These are phyloP conservation scores for Aspergillus ustus DNA, from an alignment of 2,329 filamentous ascomycete genomes.

Conservation along the genomic window DNA sequence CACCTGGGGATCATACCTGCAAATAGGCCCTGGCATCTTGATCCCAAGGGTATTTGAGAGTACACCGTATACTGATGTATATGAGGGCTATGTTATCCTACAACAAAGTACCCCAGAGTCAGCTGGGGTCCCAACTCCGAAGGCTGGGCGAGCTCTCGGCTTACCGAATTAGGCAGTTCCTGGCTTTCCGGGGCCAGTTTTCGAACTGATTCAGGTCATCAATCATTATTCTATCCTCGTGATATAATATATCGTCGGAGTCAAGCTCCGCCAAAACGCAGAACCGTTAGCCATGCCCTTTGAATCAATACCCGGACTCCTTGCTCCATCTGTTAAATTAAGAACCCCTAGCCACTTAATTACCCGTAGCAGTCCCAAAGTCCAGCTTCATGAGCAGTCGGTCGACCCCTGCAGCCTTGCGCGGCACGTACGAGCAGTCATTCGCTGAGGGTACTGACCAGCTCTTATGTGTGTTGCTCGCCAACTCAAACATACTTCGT, in stretches of 20 bases:
- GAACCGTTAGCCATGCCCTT: background rate
- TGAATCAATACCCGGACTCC: constrained; percentile 5
- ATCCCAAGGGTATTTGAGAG: background rate
- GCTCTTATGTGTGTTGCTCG: constrained; percentile 36
- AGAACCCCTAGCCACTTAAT: constrained; percentile 12
- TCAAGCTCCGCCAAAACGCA: constrained; percentile 3
- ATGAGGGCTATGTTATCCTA: background rate
- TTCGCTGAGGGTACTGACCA: constrained; percentile 35
- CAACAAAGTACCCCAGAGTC: background rate
- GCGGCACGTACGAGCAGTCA: constrained; percentile 63
- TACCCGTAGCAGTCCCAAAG: constrained; percentile 44
- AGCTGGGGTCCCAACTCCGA: background rate
- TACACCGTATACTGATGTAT: background rate
- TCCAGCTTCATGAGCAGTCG: constrained; percentile 90
- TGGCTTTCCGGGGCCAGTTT: background rate
- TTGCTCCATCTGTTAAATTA: background rate
- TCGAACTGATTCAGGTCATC: background rate
- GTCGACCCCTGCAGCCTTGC: constrained; percentile 79
- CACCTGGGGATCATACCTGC: background rate
- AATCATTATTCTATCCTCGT: constrained; percentile 5
- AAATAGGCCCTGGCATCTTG: background rate
- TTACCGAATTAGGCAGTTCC: constrained; percentile 23
- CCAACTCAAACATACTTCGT: constrained; percentile 39
- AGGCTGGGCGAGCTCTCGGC: background rate
- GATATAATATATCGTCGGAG: constrained; percentile 3